Conservation (phyloP, 129 eudicot genomes). For the Daucus carota region DH1_v3.0 NC_030381.2:35610001-35610500, state of each 20-base stretch:
- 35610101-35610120: constrained; percentile 68
- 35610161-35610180: constrained; percentile 66
- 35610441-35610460: constrained; percentile 65
- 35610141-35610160: constrained; percentile 97
- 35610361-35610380: background rate
- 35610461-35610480: constrained; percentile 93
- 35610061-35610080: constrained; percentile 92
- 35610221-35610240: constrained; percentile 62
- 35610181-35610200: constrained; percentile 61
- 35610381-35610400: constrained; percentile 76
- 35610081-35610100: constrained; percentile 57
- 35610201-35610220: constrained; percentile 55
- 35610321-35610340: background rate
- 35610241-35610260: constrained; percentile 71
- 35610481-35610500: constrained; percentile 25
- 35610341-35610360: background rate
- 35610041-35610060: constrained; percentile 88
- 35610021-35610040: constrained; percentile 46
- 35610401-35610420: constrained; percentile 95
- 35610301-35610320: background rate
- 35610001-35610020: constrained; percentile 51
- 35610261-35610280: constrained; percentile 98
- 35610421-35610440: constrained; percentile 61
- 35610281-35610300: background rate
- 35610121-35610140: constrained; percentile 60